Evolutionary conservation across 2,329 filamentous ascomycete species (phyloP), one percentile per base, ranked within the genome.

Genomic region (Claviceps pusilla): DNA sequence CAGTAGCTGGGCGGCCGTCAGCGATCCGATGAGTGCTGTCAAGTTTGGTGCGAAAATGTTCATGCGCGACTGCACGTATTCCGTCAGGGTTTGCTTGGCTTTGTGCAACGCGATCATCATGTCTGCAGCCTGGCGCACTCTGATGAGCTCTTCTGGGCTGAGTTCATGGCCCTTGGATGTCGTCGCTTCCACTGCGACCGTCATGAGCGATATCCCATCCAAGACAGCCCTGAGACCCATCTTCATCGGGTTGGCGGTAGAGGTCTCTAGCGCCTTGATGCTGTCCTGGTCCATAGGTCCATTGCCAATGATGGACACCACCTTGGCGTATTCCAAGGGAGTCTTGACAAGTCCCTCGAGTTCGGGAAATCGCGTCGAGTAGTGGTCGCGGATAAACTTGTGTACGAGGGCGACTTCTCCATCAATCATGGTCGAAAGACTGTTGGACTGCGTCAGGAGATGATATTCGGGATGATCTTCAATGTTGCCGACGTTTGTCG

Each of bases 31-130:
- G 19, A 98, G 79, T 1, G 83, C 84, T 0, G 93, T 95, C 53
- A 97, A 72, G 63, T 98, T 98, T 0, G 93, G 93, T 4, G 93
- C 93, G 65, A 97, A 97, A 39, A 95, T 77, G 60, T 86, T 93
- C 88, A 98, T 97, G 57, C 93, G 87, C 41, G 91, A 96, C 70
- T 96, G 88, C 16, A 98, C 93, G 64, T 95, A 98, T 66, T 93
- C 86, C 2, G 88, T 95, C 54, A 98, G 77, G 0, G 83, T 86
- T 57, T 80, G 84, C 69, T 96, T 96, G 33, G 91, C 89, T 59
- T 78, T 83, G 66, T 97, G 89, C 10, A 98, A 81, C 42, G 83
- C 79, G n/a, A 97, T 76, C 10, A 88, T 85, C 81, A 94, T 93
- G 59, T 89, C 82, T 69, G 90, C 96, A 9, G 89, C 91, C 52